Base-by-base conservation (phyloP, 306 rosid genomes). In the Glycine latifolia region DNA sequence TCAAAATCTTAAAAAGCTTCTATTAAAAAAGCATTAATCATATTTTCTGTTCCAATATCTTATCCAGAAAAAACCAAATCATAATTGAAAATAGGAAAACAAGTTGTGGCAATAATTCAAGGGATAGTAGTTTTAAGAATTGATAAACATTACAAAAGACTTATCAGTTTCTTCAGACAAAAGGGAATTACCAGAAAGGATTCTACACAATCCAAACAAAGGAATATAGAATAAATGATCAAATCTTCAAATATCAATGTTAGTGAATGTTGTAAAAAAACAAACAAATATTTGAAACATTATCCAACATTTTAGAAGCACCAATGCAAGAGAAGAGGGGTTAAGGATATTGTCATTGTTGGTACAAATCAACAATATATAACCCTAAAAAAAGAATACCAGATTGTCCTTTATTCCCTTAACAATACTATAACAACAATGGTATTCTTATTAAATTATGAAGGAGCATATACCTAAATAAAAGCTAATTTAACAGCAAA, bases 171-270 rank as follows among this genome's bases (percentile, higher is more conserved):
- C 59, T 71, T 71, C 54, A 60, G 41, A 75, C 55, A 59, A 59
- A 59, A 53, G 35, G 66, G 16, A 60, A 26, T 17, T 44, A 8
- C 6, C 66, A 70, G 41, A 53, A 55, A 66, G 63, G 50, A 58
- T 60, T 37, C 12, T 8, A 52, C 3, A 62, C 31, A 73, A 63
- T 53, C 68, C 55, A 55, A 47, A 20, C 31, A 8, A 15, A 31
- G 56, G 11, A 15, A 67, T 10, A 31, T 2, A 47, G 4, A 47
- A 67, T 6, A 44, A 17, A 31, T 4, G 9, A 20, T 20, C 74
- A 73, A 72, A 81, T 81, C 84, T 62, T 73, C 39, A 13, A 65
- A 41, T 37, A 58, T 56, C 63, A 7, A 58, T 80, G 14, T 37
- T 26, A 26, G 31, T 2, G 31, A 26, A 54, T 33, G 3, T 58